Conservation (phyloP, 176 grass and related monocot species). For the Melocanna baccifera region DNA sequence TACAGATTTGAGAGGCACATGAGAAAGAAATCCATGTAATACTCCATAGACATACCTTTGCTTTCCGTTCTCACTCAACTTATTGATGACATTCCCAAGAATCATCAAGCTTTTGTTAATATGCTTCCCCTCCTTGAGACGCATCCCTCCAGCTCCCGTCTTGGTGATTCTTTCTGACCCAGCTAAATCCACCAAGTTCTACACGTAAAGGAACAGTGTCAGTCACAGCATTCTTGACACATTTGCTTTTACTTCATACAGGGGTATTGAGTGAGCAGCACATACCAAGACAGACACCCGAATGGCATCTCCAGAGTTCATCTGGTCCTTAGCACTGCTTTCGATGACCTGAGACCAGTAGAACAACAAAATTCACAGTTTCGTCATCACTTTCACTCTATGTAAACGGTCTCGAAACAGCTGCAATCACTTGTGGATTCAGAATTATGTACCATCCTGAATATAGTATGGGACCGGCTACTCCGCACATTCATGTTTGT, state of each 20-base stretch:
- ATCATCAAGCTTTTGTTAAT: conserved; percentile 97
- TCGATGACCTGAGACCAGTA: conserved; percentile 71
- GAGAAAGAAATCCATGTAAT: background rate
- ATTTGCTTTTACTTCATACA: conserved; percentile 8
- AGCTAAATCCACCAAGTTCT: conserved; percentile 97
- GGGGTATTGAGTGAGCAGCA: background rate
- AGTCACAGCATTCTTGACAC: background rate
- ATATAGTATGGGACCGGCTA: conserved; percentile 87
- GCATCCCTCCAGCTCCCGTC: conserved; percentile 81
- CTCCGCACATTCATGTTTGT: conserved; percentile 90
- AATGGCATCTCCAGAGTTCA: conserved; percentile 59
- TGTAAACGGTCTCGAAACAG: background rate
- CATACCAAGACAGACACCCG: conserved; percentile 86
- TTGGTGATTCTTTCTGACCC: conserved; percentile 89
- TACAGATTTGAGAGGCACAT: background rate
- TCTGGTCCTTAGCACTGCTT: conserved; percentile 62
- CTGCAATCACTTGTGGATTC: background rate
- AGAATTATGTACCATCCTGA: conserved; percentile 78
- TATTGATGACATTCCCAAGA: conserved; percentile 98
- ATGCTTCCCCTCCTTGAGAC: conserved; percentile 84
- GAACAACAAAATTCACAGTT: background rate
- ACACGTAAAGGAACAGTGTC: conserved; percentile 19
- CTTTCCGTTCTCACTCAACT: conserved; percentile 81
- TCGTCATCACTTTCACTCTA: background rate
- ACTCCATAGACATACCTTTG: conserved; percentile 49